Evolutionary conservation across 768 basidiomycete species (phyloP), one percentile per base, ranked within the genome.

Genomic region (Tulasnella sp.): DNA sequence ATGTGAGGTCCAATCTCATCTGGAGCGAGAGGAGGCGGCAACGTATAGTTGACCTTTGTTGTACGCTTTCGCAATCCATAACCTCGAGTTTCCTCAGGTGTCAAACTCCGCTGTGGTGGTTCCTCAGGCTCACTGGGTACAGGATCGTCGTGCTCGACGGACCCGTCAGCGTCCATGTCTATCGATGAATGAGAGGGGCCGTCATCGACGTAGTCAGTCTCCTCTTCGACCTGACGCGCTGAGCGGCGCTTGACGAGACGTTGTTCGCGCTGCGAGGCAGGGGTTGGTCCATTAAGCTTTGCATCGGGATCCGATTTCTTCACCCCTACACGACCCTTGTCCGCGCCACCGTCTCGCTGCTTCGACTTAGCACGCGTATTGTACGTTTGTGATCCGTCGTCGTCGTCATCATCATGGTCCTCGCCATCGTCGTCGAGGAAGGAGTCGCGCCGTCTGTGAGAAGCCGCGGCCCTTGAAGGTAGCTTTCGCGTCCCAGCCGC

Each of bases 11-110:
- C 76, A 1, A 69, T 66, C 23, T 64, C 71, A 69, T 86, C 72
- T 34, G 89, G 86, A 51, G 91, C 88, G 15, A 91, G 73, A 0
- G 88, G 85, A 0, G 88, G 88, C 1, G 85, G 86, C 21, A 89
- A 85, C 11, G 84, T 83, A 59, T 91, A 91, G 67, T 90, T 88
- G 65, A 91, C 81, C 29, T 43, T 32, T 61, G 78, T 77, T 47
- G 67, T 68, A 52, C 88, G 75, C 66, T 82, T 80, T 19, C 88
- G 75, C 38, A 91, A 73, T 0, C 80, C 67, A 65, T 91, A 91
- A 15, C 81, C 80, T 47, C 75, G 77, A 34, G 51, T 61, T 13
- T 48, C 47, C 21, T 61, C 45, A 24, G 52, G 41, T 23, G 60
- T 54, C 13, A 27, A 24, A 29, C 38, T 51, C 1, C 43, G 56